These are phyloP conservation scores for Entomortierella parvispora DNA, from an alignment of 192 early-diverging fungal genomes.

Conservation along the genomic window DNA sequence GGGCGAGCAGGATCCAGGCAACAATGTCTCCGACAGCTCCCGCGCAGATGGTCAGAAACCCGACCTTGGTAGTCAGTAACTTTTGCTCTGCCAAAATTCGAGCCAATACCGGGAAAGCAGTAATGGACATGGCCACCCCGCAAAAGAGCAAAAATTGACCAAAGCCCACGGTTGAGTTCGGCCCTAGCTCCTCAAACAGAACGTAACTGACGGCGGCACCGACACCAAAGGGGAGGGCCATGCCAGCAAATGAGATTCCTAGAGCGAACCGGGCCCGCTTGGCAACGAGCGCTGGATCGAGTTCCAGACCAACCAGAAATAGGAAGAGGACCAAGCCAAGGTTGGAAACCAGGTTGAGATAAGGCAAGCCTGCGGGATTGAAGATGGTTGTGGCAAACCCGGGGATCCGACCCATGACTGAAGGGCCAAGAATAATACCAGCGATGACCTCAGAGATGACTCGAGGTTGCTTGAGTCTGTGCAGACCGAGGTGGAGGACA, in stretches of 20 bases:
- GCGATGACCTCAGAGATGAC: conserved; percentile 94
- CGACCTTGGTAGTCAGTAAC: conserved; percentile 81
- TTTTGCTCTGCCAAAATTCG: conserved; percentile 93
- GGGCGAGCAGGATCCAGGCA: conserved; percentile 84
- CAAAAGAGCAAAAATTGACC: conserved; percentile 48
- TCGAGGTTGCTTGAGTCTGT: conserved; percentile 77
- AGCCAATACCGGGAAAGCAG: conserved; percentile 91
- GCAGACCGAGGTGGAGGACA: conserved; percentile 71
- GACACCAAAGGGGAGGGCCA: conserved; percentile 80
- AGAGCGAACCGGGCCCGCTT: conserved; percentile 64
- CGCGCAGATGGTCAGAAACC: conserved; percentile 83
- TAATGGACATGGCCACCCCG: conserved; percentile 51
- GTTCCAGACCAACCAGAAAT: conserved; percentile 89
- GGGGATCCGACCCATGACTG: conserved; percentile 79
- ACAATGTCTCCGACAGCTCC: conserved; percentile 88
- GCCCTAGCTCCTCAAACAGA: conserved; percentile 51
- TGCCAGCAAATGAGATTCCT: conserved; percentile 81
- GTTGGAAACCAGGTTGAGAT: conserved; percentile 80
- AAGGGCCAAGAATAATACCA: conserved; percentile 90
- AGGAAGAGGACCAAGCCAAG: conserved; percentile 90
- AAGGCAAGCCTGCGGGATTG: conserved; percentile 70
- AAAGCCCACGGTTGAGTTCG: conserved; percentile 31
- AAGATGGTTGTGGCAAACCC: conserved; percentile 79
- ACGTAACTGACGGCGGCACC: conserved; percentile 53
- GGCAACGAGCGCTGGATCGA: conserved; percentile 73